Evolutionary conservation across 257 asterid genomes (phyloP), one percentile per base, ranked within the genome.

Genomic region (Nicotiana sylvestris): DNA sequence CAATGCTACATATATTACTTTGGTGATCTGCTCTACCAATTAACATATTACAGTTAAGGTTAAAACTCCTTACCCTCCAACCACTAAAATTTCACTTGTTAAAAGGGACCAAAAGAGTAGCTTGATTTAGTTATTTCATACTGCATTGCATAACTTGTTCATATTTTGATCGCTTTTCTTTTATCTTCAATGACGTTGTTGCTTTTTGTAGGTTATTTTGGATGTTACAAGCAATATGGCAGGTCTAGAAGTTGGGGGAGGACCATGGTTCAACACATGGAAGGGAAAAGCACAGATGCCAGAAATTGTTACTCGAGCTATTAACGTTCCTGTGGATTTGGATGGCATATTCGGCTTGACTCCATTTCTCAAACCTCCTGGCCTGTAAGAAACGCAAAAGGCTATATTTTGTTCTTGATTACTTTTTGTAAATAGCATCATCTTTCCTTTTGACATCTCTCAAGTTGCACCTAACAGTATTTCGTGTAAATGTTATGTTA

Each of bases 181-280:
- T 39, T 39, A 39, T 39, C 9, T 43, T 69, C 17, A 37, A 37
- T 56, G 27, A 13, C 7, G 7, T 25, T 68, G 15, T 18, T 21
- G 9, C 57, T 85, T 43, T 39, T 82, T 61, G 72, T 66, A 96
- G 99, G 93, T 90, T 49, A 87, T 94, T 32, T 85, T 96, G 92
- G 98, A 94, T 57, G 98, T 94, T 17, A 94, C 92, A 6, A 96
- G 99, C 79, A 91, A 90, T 80, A 94, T 96, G 99, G 99, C 98
- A 55, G 98, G 97, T 0, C 88, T 91, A 49, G 99, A 96, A 88
- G 99, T 96, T 18, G 99, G 99, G 57, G 99, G 99, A 80, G 99
- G 99, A 18, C 99, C 99, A 0, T 96, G 99, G 98, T 92, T 96
- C 86, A 90, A 83, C 81, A 25, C 97, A 60, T 96, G 99, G 99